phyloP scores from a whole-genome alignment of 192 early-diverging fungal species.

The Coemansia asiatica region DNA sequence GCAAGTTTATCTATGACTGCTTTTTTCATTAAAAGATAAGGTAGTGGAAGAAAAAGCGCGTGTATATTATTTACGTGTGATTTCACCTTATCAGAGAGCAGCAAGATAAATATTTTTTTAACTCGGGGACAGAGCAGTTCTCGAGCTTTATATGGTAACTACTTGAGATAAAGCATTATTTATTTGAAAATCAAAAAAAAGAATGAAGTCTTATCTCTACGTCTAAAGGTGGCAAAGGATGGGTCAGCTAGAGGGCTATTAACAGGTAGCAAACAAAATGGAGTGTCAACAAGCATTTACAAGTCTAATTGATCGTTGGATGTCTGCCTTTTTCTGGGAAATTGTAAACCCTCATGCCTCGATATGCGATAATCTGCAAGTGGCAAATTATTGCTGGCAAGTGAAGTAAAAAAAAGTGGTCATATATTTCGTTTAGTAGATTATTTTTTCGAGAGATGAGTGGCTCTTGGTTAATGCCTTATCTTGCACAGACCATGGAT shows the following conservation, averaged over 20 bases:
- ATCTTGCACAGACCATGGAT: conserved; percentile 8
- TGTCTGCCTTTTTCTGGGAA: neutral
- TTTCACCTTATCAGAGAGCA: neutral
- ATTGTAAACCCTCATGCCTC: neutral
- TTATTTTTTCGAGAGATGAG: neutral
- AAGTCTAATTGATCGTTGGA: neutral
- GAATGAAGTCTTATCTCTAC: neutral
- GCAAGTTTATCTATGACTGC: neutral
- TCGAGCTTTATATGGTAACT: neutral
- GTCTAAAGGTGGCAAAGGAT: neutral
- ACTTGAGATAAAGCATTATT: no score
- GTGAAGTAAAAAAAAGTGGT: neutral
- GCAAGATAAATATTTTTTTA: neutral
- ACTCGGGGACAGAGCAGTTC: neutral
- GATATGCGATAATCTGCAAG: neutral
- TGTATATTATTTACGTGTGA: neutral
- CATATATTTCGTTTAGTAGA: neutral
- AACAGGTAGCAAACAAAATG: neutral
- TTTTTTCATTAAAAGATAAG: neutral
- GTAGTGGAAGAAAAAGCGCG: neutral
- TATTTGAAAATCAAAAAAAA: neutral
- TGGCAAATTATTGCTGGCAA: neutral
- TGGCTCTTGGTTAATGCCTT: neutral
- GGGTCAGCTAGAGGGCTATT: neutral
- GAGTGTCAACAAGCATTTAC: neutral